Base-by-base conservation (phyloP, 768 basidiomycete species). In the Chlorophyllum brunneum region DNA sequence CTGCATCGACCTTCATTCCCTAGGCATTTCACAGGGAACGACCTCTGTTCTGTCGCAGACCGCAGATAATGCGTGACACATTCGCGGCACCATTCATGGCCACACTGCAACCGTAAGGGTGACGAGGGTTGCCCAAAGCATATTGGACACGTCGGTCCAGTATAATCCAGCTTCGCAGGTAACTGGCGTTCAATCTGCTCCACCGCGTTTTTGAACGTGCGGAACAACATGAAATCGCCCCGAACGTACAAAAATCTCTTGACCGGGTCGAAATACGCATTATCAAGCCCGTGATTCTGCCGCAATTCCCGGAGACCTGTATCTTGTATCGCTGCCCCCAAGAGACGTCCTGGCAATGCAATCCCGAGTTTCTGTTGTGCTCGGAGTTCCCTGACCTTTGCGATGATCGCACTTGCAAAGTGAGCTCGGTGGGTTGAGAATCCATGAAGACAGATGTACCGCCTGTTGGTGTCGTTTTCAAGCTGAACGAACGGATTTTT, bases 21-120 rank as follows among this genome's bases (percentile, higher is more conserved):
- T 1, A 92, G 73, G 58, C 90, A 92, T 15, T 64, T 76, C n/a
- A 92, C 62, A 0, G 90, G 89, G 70, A 91, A 91, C 10, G 65
- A 67, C 42, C 75, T 78, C 58, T 73, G 79, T 27, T 82, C 79
- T 18, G 77, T 67, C 1, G 86, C 71, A 1, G 86, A 76, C 2
- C 65, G 62, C 16, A 92, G 70, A 61, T 88, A 91, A 26, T 71
- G 65, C 5, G 65, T 58, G 18, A 92, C 62, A 61, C 89, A 92
- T 2, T 70, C 54, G 31, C 76, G 76, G 61, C 89, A 92, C 79
- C 82, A 89, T 1, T 59, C 59, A 63, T 92, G 88, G 1, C 84
- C 80, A 56, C 89, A 92, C 8, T 61, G 64, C 1, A 90, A 71
- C 9, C 70, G 70, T 2, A 82, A 63, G 0, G 84, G 83, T 1